Percentiles rank a stretch among this genome's conserved stretches.
Evolutionary conservation across 805 yeast species (phyloP).

Genomic region (Debaryomyces tyrocola): DNA sequence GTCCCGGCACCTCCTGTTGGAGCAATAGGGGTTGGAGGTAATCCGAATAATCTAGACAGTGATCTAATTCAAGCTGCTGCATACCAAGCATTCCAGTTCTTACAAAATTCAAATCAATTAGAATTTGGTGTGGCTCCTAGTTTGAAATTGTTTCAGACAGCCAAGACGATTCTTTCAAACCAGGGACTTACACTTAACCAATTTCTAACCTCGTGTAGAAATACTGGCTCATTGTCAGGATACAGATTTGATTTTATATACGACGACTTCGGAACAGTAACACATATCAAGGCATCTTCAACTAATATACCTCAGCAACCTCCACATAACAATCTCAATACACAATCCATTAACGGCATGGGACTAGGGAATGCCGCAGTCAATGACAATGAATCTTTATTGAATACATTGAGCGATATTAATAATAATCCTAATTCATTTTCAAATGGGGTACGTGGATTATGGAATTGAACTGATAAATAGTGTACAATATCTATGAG

Average conservation of each 20-base stretch:
- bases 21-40: not conserved
- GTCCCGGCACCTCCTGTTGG: slow-evolving; percentile 8
- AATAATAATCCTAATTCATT: slow-evolving; percentile 1
- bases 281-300: slow-evolving; percentile 35
- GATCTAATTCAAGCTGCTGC: slow-evolving; percentile 45
- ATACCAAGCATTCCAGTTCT: slow-evolving; percentile 35
- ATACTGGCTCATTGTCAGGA: slow-evolving; percentile 20
- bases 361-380: not conserved
- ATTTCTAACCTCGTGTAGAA: slow-evolving; percentile 26
- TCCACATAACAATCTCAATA: not conserved
- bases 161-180: slow-evolving; percentile 28
- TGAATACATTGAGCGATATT: slow-evolving; percentile 5
- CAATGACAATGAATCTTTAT: slow-evolving; percentile 3
- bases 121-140: slow-evolving; percentile 38
- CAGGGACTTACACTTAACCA: slow-evolving; percentile 29
- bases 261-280: slow-evolving; percentile 48
- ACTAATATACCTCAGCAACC: not conserved
- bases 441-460: slow-evolving; percentile 6
- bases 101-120: slow-evolving; percentile 36
- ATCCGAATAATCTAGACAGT: slow-evolving; percentile 15
- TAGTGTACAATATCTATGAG: not conserved
- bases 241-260: slow-evolving; percentile 43
- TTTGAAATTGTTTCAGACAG: slow-evolving; percentile 29
- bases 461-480: slow-evolving; percentile 7
- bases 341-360: not conserved